Conservation (phyloP, 345 rosid genomes). For the Populus pruinosa region DNA sequence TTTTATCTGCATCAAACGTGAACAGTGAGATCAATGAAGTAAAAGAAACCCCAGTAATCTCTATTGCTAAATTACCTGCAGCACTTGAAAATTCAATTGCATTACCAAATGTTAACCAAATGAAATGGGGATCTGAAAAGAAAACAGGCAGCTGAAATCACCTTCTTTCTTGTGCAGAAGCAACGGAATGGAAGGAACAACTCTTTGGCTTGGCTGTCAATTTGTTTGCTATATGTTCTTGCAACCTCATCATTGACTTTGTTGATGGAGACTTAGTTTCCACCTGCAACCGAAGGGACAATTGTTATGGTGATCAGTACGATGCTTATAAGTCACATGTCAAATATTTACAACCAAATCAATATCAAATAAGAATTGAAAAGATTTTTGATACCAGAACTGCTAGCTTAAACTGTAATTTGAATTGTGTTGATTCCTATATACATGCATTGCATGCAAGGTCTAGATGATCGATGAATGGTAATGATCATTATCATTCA, state of each 20-base stretch:
- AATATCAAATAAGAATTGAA: not conserved
- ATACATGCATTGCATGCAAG: not conserved
- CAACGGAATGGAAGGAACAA: conserved; percentile 83
- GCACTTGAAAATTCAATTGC: not conserved
- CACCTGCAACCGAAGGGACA: conserved; percentile 28
- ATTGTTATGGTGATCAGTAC: not conserved
- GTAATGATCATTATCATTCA: not conserved
- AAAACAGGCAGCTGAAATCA: conserved; percentile 13
- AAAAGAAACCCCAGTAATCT: not conserved
- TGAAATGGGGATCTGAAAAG: not conserved
- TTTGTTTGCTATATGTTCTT: conserved; percentile 22
- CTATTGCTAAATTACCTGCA: not conserved
- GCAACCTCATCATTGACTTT: conserved; percentile 30
- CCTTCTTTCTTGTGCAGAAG: conserved; percentile 81
- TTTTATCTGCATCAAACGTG: conserved; percentile 40
- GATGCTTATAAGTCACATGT: not conserved
- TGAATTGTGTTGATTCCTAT: not conserved
- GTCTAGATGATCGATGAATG: not conserved
- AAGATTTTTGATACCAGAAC: not conserved
- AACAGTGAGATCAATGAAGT: not conserved
- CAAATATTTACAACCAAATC: not conserved
- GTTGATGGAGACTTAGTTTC: conserved; percentile 23
- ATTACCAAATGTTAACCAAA: not conserved
- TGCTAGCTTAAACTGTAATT: not conserved
- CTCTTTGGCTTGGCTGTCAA: conserved; percentile 40